Evolutionary conservation across 2,329 filamentous ascomycete species (phyloP), one percentile per base, ranked within the genome.

Genomic region (Trichoderma simmonsii): DNA sequence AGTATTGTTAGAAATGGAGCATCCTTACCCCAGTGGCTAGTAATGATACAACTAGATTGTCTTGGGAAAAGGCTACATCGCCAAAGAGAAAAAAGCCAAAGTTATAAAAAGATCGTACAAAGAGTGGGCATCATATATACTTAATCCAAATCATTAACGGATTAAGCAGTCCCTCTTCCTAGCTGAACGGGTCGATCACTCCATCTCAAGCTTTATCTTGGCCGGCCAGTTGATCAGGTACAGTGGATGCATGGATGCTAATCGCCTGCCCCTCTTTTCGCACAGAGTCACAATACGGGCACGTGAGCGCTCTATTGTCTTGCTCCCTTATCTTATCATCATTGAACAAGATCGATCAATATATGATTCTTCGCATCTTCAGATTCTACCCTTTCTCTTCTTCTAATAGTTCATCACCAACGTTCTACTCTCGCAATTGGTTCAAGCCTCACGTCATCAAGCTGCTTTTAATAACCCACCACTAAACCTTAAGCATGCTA

Each of bases 381-480:
- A 43, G 4, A 2, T 43, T 43, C 36, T 18, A 4, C 15, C 15
- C 18, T 43, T 2, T 3, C 15, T 3, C 15, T 43, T 48, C 43
- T 21, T 48, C 8, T 48, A 9, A 12, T 3, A 51, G 4, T 51
- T 21, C 43, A 51, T 5, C 43, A 9, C 15, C 39, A 43, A 18
- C 18, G 39, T 43, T 4, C n/a, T n/a, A 18, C 39, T 43, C 39
- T 43, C 39, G 1, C 18, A 39, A 15, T 39, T 39, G n/a, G n/a
- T 54, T 24, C 48, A 54, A 54, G 30, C 15, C 57, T 21, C 57
- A 60, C 30, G 57, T 60, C 57, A 60, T 60, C 30, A 43, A n/a
- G 24, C 9, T 21, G 26, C 30, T 59, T 32, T 32, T 59, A 32
- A 21, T 60, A 60, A 54, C 18, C 57, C 57, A 1, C 18, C 57